Conservation (phyloP, 768 basidiomycete genomes). For the Suillus fuscotomentosus region DNA sequence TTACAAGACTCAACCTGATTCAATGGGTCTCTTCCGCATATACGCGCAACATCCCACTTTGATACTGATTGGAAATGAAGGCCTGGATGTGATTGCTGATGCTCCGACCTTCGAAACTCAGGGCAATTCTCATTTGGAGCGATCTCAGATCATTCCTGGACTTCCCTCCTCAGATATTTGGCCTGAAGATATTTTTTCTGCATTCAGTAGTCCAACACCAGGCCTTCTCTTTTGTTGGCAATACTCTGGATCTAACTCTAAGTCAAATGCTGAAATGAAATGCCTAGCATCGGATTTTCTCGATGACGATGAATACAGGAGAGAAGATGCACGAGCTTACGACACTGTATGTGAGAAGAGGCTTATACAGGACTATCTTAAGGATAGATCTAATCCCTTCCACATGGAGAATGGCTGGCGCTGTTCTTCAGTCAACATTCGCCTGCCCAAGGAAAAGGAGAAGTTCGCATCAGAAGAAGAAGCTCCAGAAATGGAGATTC, state of each 20-base stretch:
- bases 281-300: slow-evolving; percentile 25
- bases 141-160: background rate
- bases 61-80: background rate
- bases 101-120: background rate
- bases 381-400: slow-evolving; percentile 2
- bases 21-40: background rate
- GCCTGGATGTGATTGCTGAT: background rate
- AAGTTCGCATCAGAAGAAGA: background rate
- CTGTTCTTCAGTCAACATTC: background rate
- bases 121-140: background rate
- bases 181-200: background rate
- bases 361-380: background rate
- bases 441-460: slow-evolving; percentile 4
- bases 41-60: background rate
- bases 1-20: background rate
- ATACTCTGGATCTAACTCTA: slow-evolving; percentile 23
- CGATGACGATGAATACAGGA: slow-evolving; percentile 18
- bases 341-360: background rate
- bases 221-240: slow-evolving; percentile 32
- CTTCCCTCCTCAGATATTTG: background rate
- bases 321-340: slow-evolving; percentile 18
- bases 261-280: slow-evolving; percentile 26
- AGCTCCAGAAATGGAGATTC: background rate
- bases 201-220: slow-evolving; percentile 20
- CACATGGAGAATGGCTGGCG: slow-evolving; percentile 4